These are phyloP conservation scores for Serendipita indica DNA, from an alignment of 768 basidiomycete species.

Conservation along the genomic window DNA sequence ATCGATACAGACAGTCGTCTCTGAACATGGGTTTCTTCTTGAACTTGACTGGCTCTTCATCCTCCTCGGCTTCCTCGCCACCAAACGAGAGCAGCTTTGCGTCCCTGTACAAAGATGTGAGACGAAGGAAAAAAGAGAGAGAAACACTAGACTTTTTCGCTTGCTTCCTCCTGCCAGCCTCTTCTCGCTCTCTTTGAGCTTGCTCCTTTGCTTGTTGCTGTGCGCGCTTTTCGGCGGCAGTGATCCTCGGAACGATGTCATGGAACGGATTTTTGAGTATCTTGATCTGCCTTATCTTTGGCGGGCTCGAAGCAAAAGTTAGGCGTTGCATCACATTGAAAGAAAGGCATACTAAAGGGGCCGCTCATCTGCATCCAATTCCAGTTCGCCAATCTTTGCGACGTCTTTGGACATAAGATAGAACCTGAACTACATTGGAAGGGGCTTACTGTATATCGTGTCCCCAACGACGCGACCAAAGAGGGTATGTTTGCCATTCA, in stretches of 20 bases:
- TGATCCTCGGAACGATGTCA: conserved; percentile 92
- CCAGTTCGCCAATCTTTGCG: conserved; percentile 79
- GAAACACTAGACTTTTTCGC: conserved; percentile 65
- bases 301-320: conserved; percentile 41
- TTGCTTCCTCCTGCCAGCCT: conserved; percentile 50
- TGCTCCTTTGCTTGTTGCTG: conserved; percentile 72
- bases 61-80: conserved; percentile 48
- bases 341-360: conserved; percentile 56
- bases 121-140: neutral
- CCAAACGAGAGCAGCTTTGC: conserved; percentile 83
- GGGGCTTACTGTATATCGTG: conserved; percentile 67
- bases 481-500: conserved; percentile 87
- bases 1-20: conserved; percentile 54
- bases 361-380: conserved; percentile 55
- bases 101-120: conserved; percentile 38
- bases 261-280: conserved; percentile 90
- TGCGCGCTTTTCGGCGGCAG: conserved; percentile 74
- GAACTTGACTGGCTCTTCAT: conserved; percentile 35
- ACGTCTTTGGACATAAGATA: conserved; percentile 46
- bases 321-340: too few relatives aligned
- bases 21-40: conserved; percentile 75
- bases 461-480: conserved; percentile 86
- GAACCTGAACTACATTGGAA: conserved; percentile 11
- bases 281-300: conserved; percentile 72
- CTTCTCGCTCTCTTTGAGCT: conserved; percentile 64